phyloP scores from a whole-genome alignment of 192 early-diverging fungal species.

The Entomortierella chlamydospora region DNA sequence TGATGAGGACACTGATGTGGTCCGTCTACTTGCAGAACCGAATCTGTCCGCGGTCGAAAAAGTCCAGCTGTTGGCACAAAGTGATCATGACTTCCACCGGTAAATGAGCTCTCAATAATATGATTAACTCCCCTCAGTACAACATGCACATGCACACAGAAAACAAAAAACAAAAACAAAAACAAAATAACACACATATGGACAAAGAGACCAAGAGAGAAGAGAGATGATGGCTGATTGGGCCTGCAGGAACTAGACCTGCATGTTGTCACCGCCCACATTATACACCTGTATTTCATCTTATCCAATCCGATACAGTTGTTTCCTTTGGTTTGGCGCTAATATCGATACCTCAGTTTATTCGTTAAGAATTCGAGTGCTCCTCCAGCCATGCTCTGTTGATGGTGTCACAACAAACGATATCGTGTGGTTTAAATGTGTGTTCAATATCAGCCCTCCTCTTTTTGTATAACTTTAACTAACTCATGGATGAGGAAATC shows the following conservation, averaged over 20 bases:
- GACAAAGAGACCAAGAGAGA: too few species aligned
- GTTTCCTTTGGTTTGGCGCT: slow-evolving; percentile 5
- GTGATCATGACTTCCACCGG: slow-evolving; percentile 48
- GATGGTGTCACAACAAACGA: slow-evolving; percentile 7
- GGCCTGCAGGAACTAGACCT: too few species aligned
- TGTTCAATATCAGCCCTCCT: not conserved
- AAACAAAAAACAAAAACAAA: not conserved
- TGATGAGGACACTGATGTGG: slow-evolving; percentile 50
- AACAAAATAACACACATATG: not conserved
- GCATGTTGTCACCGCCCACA: too few species aligned
- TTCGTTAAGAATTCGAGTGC: slow-evolving; percentile 1
- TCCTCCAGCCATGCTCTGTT: slow-evolving; percentile 19
- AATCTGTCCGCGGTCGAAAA: slow-evolving; percentile 34
- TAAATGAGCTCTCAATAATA: slow-evolving; percentile 11
- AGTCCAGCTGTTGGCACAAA: slow-evolving; percentile 25
- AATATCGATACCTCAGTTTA: slow-evolving; percentile 1
- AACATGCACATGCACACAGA: not conserved
- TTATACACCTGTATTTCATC: too few species aligned
- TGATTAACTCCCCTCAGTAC: too few species aligned
- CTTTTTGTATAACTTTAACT: slow-evolving; percentile 1
- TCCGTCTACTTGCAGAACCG: slow-evolving; percentile 33
- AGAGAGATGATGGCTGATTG: too few species aligned
- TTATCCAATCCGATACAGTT: not conserved
- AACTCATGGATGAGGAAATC: slow-evolving; percentile 10
- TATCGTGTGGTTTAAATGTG: slow-evolving; percentile 9